Evolutionary conservation across 768 basidiomycete genomes (phyloP).

Genomic region (Suillus fuscotomentosus): DNA sequence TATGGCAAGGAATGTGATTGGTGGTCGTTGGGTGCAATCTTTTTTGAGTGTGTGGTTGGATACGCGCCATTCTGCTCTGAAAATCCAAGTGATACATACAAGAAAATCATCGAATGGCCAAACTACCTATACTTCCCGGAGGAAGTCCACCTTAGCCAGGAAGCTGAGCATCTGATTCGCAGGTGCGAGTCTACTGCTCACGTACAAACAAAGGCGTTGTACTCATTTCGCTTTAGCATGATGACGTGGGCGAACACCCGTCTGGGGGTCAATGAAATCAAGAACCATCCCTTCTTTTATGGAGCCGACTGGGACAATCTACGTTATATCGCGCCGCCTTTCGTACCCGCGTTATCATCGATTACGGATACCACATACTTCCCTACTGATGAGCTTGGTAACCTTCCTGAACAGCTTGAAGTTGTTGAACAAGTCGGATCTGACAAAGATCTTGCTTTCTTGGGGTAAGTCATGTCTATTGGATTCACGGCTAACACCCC

Average conservation of each 20-base stretch:
- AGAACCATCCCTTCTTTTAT: conserved; percentile 90
- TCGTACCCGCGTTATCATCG: conserved; percentile 89
- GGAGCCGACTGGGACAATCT: conserved; percentile 94
- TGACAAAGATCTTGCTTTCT: conserved; percentile 68
- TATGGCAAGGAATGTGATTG: conserved; percentile 99
- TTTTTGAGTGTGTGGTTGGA: conserved; percentile 97
- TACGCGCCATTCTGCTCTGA: conserved; percentile 98
- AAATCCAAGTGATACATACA: conserved; percentile 96
- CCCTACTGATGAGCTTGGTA: conserved; percentile 89
- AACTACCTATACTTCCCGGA: conserved; percentile 91
- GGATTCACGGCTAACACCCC: not conserved
- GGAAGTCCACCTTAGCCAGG: conserved; percentile 89
- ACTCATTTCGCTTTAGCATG: conserved; percentile 49
- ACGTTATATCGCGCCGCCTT: conserved; percentile 92
- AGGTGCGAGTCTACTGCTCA: conserved; percentile 46
- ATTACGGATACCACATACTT: conserved; percentile 96
- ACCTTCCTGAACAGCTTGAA: conserved; percentile 60
- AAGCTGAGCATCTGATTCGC: conserved; percentile 88
- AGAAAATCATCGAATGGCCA: conserved; percentile 97
- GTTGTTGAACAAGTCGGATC: conserved; percentile 59
- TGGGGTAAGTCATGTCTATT: conserved; percentile 45
- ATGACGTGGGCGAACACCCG: conserved; percentile 81
- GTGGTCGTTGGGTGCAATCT: conserved; percentile 99
- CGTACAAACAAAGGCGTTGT: not conserved
- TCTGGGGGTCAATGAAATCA: conserved; percentile 81